Conservation (phyloP, 352 stramenopile genomes). For the Globisporangium orthogonon region DNA sequence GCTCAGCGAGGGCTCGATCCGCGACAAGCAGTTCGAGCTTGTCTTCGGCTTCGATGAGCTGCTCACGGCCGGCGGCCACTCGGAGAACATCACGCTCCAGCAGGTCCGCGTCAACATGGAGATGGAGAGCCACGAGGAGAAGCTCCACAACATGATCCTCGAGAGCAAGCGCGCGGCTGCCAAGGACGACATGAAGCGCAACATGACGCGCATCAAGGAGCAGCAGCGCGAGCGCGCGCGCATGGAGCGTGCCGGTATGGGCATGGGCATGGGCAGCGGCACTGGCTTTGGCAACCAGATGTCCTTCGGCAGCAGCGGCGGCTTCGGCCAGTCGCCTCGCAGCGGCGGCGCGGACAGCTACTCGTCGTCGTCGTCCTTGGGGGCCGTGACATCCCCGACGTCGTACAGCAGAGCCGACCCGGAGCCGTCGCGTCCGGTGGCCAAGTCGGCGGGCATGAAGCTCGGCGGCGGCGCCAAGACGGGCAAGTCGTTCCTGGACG, state of each 20-base stretch:
- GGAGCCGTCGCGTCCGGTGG: conserved; percentile 33
- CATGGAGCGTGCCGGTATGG: conserved; percentile 66
- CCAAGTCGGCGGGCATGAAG: conserved; percentile 60
- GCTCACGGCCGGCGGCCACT: conserved; percentile 95
- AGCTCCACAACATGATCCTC: conserved; percentile 97
- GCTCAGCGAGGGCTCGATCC: conserved; percentile 92
- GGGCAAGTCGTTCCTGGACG: conserved; percentile 82
- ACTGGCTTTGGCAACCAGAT: conserved; percentile 39
- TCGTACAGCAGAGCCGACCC: conserved; percentile 45
- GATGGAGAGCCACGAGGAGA: conserved; percentile 99
- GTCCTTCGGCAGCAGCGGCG: conserved; percentile 65
- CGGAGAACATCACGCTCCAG: conserved; percentile 92
- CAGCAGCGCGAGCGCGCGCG: conserved; percentile 80
- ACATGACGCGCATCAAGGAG: conserved; percentile 84
- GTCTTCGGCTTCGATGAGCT: conserved; percentile 99
- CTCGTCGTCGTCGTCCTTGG: conserved; percentile 22
- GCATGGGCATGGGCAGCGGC: conserved; percentile 19
- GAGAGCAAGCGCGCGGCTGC: conserved; percentile 91
- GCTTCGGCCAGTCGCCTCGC: conserved; percentile 64
- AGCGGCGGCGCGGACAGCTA: conserved; percentile 21
- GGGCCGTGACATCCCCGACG: conserved; percentile 40
- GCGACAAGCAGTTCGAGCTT: conserved; percentile 97
- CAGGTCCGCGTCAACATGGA: conserved; percentile 97
- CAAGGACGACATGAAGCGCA: conserved; percentile 88
- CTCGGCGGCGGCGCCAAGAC: conserved; percentile 40